phyloP scores from a whole-genome alignment of 495 filamentous ascomycete genomes.

The Ascodesmis nigricans region DNA sequence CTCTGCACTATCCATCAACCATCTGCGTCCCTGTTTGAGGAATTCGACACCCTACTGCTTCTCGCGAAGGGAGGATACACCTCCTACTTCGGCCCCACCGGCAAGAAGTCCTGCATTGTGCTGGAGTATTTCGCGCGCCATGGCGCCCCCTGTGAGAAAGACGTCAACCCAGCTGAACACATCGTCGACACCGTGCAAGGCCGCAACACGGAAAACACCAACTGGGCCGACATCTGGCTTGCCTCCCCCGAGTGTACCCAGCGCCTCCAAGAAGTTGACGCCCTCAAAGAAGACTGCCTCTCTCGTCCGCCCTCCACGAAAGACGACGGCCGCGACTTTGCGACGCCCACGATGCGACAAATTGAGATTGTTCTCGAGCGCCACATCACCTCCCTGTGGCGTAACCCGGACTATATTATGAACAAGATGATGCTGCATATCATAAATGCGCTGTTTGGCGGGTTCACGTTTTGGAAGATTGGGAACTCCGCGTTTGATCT shows the following conservation, averaged over 20 bases:
- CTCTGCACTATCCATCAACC: slow-evolving; percentile 59
- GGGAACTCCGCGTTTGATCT: slow-evolving; percentile 44
- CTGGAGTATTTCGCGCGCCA: slow-evolving; percentile 44
- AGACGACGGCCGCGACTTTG: slow-evolving; percentile 32
- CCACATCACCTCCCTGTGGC: slow-evolving; percentile 44
- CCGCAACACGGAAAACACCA: slow-evolving; percentile 26
- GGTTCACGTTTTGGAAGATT: slow-evolving; percentile 71
- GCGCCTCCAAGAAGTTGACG: slow-evolving; percentile 36
- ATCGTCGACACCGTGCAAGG: slow-evolving; percentile 62
- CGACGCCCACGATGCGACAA: slow-evolving; percentile 35
- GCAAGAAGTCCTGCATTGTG: slow-evolving; percentile 34
- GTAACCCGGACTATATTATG: slow-evolving; percentile 44
- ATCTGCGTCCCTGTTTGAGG: slow-evolving; percentile 33
- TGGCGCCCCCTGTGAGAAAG: slow-evolving; percentile 36
- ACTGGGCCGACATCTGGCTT: slow-evolving; percentile 52
- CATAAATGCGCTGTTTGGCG: slow-evolving; percentile 48
- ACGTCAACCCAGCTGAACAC: slow-evolving; percentile 67
- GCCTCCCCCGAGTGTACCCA: slow-evolving; percentile 31
- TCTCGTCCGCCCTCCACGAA: slow-evolving; percentile 26
- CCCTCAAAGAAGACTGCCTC: slow-evolving; percentile 31
- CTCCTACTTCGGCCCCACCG: slow-evolving; percentile 49
- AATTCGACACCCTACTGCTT: slow-evolving; percentile 52
- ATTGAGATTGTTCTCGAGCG: slow-evolving; percentile 35
- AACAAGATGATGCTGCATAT: slow-evolving; percentile 44
- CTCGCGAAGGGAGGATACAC: slow-evolving; percentile 48